phyloP scores from a whole-genome alignment of 176 grass and related monocot genomes.

The Avena insularis region DNA sequence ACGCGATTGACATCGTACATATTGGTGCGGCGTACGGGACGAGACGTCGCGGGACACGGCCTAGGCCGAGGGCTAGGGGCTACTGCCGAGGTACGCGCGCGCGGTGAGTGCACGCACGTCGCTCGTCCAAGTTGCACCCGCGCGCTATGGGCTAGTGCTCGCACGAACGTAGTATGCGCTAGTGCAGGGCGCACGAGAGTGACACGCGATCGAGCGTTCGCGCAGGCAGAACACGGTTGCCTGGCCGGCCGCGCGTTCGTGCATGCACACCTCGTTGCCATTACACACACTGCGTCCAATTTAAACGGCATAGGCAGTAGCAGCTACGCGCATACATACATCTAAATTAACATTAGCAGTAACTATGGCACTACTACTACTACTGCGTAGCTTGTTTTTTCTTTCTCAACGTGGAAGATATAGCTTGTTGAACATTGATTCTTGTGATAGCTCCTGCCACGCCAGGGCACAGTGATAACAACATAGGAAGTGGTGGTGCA shows the following conservation, averaged over 20 bases:
- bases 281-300: slow-evolving; percentile 16
- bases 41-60: background rate
- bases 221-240: too few relatives aligned
- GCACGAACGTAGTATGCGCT: background rate
- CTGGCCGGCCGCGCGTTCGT: too few relatives aligned
- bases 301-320: slow-evolving; percentile 37
- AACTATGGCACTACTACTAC: too few relatives aligned
- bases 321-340: background rate
- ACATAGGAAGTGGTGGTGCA: slow-evolving; percentile 42
- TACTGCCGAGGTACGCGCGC: background rate
- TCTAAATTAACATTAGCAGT: background rate
- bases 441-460: slow-evolving; percentile 45
- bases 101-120: slow-evolving; percentile 27
- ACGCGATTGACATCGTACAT: too few relatives aligned
- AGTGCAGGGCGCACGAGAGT: slow-evolving; percentile 61
- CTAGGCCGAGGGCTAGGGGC: background rate
- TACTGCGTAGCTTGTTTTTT: background rate
- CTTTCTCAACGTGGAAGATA: background rate
- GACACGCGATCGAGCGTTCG: slow-evolving; percentile 31
- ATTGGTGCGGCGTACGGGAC: background rate
- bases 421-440: slow-evolving; percentile 22
- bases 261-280: slow-evolving; percentile 22
- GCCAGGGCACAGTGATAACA: background rate
- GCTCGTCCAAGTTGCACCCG: slow-evolving; percentile 39
- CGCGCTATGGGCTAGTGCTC: slow-evolving; percentile 19